Base-by-base conservation (phyloP, 257 asterid genomes). In the Plectranthus barbatus region DNA sequence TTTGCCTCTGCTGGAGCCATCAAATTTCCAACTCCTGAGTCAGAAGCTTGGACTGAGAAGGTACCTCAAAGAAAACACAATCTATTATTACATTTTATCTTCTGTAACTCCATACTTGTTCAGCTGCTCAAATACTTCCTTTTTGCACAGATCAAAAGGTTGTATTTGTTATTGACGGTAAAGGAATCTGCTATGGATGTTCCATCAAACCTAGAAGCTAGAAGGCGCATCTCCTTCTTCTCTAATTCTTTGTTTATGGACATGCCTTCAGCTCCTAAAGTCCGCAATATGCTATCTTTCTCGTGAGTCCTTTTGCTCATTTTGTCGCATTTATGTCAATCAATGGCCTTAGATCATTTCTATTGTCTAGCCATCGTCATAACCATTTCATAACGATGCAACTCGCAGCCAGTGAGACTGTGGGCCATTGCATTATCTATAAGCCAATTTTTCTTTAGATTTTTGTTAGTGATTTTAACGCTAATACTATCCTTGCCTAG, bases 121-220 rank as follows among this genome's bases (percentile, higher is more conserved):
- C 24, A 57, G 44, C 34, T 8, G 59, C 34, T 45, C 24, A 9
- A 23, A 31, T 56, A 34, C 57, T 60, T 39, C 23, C 31, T 61
- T 74, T 17, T 74, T 17, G 23, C 50, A 68, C 91, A 90, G 97
- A 82, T 90, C 81, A 90, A 90, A 79, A 83, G 97, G 76, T 72
- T 90, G 83, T 85, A 83, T 73, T 79, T 90, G 72, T 80, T 90
- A 77, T 86, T 90, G 71, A 90, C 96, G 1, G 97, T 87, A 62
- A 90, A 90, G 77, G 97, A 90, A 75, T 90, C 97, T 40, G 97
- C 97, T 4, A 90, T 90, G 97, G 97, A 90, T 57, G 97, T 90
- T 40, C 97, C 97, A 23, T 85, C 96, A 21, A 90, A 90, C 81
- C 77, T 90, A 61, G 97, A 90, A 68, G 73, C 66, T 49, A 58